Conservation (phyloP, 2,329 filamentous ascomycete species). For the Microcera coccophila region DNA sequence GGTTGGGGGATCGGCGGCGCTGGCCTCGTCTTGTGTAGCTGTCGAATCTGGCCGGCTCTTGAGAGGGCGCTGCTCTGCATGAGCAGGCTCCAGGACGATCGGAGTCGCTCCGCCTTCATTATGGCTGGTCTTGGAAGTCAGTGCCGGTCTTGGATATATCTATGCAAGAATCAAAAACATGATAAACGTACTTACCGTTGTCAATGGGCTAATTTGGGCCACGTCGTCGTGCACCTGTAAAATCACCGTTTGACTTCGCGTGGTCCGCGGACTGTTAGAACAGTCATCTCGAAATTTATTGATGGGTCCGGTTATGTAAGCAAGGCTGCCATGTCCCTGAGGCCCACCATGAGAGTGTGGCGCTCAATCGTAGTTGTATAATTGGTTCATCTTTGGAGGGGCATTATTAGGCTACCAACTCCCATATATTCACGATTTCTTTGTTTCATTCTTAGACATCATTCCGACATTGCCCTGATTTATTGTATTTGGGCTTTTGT, state of each 20-base stretch:
- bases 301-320: slow-evolving; percentile 30
- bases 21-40: slow-evolving; percentile 40
- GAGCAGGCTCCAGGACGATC: slow-evolving; percentile 31
- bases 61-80: slow-evolving; percentile 30
- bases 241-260: slow-evolving; percentile 16
- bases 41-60: slow-evolving; percentile 38
- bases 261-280: slow-evolving; percentile 14
- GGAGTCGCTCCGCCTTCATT: slow-evolving; percentile 33
- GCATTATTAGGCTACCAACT: too few species aligned
- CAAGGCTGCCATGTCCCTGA: slow-evolving; percentile 24
- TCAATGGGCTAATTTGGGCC: slow-evolving; percentile 20
- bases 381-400: slow-evolving; percentile 18
- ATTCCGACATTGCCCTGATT: background rate
- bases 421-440: slow-evolving; percentile 12
- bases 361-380: slow-evolving; percentile 2
- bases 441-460: slow-evolving; percentile 15
- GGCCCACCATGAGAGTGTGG: slow-evolving; percentile 12
- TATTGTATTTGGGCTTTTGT: background rate
- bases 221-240: slow-evolving; percentile 15
- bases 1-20: slow-evolving; percentile 56
- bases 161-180: too few species aligned
- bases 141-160: background rate
- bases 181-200: slow-evolving; percentile 15
- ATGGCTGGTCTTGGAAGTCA: slow-evolving; percentile 13
- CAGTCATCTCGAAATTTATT: slow-evolving; percentile 30